Conservation (phyloP, 768 basidiomycete species). For the Termitomyces heimii region DNA sequence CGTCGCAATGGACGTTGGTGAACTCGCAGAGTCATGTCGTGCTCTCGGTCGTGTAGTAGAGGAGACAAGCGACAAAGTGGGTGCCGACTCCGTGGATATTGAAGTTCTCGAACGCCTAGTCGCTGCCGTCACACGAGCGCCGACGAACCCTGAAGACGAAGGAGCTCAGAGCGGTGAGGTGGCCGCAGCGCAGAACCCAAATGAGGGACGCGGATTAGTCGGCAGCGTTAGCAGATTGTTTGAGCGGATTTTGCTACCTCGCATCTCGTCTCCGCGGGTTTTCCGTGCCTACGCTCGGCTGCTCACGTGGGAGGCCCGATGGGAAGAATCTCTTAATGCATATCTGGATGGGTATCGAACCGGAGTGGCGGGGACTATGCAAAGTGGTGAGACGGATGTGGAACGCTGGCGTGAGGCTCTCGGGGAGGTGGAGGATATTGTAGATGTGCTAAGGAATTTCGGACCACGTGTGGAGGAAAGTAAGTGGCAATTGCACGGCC, state of each 20-base stretch:
- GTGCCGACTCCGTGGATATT: conserved; percentile 64
- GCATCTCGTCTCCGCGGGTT: conserved; percentile 70
- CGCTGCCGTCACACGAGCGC: conserved; percentile 68
- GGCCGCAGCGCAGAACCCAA: conserved; percentile 32
- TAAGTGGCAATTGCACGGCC: conserved; percentile 84
- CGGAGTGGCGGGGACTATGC: conserved; percentile 52
- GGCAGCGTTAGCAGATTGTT: conserved; percentile 69
- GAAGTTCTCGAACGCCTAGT: conserved; percentile 90
- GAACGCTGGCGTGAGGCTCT: conserved; percentile 72
- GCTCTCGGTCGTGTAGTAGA: conserved; percentile 82
- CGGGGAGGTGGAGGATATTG: conserved; percentile 74
- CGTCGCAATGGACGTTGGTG: conserved; percentile 88
- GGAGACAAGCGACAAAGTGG: conserved; percentile 46
- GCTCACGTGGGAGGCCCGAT: conserved; percentile 63
- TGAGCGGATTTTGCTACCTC: conserved; percentile 73
- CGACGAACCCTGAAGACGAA: conserved; percentile 32
- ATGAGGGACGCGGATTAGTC: conserved; percentile 62
- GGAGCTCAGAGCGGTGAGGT: conserved; percentile 14
- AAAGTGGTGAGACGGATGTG: conserved; percentile 63
- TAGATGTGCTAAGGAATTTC: conserved; percentile 78
- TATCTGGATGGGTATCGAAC: conserved; percentile 83
- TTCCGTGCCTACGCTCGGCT: conserved; percentile 84
- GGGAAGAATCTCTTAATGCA: conserved; percentile 76
- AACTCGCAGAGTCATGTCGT: conserved; percentile 81
- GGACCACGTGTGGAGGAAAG: conserved; percentile 57